These are phyloP conservation scores for Pyropia haitanensis DNA, from an alignment of 23 red algal species.

Conservation along the genomic window DNA sequence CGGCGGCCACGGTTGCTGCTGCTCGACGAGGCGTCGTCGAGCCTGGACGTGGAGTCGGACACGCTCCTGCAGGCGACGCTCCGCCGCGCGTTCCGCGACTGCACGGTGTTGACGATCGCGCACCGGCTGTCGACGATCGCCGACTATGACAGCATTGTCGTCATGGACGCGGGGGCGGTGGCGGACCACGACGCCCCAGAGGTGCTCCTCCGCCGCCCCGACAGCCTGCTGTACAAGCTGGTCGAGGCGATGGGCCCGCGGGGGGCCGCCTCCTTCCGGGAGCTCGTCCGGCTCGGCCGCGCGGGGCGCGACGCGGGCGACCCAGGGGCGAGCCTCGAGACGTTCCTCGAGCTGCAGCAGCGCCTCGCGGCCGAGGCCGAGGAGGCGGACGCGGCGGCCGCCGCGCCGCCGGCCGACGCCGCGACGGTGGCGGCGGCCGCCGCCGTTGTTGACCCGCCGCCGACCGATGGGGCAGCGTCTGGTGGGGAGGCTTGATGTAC, in stretches of 20 bases:
- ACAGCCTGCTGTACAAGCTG: neutral
- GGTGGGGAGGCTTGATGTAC: no score
- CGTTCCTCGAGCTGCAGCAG: no score
- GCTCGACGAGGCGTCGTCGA: slow-evolving; percentile 45
- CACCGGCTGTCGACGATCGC: slow-evolving; percentile 79
- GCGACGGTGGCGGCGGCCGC: no score
- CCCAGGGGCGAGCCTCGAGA: no score
- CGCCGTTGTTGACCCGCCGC: no score
- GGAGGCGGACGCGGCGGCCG: no score
- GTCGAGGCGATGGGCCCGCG: neutral
- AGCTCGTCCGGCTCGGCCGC: neutral
- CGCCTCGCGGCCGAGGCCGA: no score
- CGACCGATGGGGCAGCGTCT: no score
- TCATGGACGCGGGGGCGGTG: slow-evolving; percentile 61
- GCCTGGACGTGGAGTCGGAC: slow-evolving; percentile 33
- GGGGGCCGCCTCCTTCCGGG: neutral
- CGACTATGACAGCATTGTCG: slow-evolving; percentile 58
- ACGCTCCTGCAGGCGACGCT: slow-evolving; percentile 28
- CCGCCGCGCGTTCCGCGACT: slow-evolving; percentile 17
- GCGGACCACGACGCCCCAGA: slow-evolving; percentile 56
- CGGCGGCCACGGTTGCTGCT: slow-evolving; percentile 31
- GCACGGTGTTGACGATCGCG: slow-evolving; percentile 68
- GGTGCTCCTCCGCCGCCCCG: slow-evolving; percentile 14
- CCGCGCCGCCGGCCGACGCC: no score
- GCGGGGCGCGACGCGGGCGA: no score